Evolutionary conservation across 2,329 filamentous ascomycete species (phyloP), one percentile per base, ranked within the genome.

Genomic region (Paracorniculantispora psalliotae): DNA sequence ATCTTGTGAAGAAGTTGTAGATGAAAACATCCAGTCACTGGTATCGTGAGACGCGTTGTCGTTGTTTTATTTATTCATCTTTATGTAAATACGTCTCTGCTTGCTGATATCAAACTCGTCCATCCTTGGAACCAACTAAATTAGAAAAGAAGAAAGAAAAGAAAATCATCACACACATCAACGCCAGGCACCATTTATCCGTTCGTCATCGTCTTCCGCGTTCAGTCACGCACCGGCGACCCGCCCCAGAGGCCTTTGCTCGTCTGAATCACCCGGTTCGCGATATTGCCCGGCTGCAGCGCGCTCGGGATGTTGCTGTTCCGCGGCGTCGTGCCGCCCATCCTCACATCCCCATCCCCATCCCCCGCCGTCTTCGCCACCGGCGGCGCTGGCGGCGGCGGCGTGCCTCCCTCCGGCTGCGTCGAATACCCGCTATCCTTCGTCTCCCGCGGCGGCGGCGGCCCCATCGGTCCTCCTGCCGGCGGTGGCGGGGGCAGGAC

Each of bases 221-320:
- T 48, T 62, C 65, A 71, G 56, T 69, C 65, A 52, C 66, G 66
- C 52, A 67, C 58, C 21, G 68, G 61, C 17, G 69, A 63, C 8
- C 69, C 72, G 47, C 72, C 81, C 85, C 85, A 88, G 59, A 88
- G 71, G 1, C 85, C 85, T 65, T 83, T 86, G 37, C 81, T 84
- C 28, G 84, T 86, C 71, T 87, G 83, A n/a, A 85, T 73, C 15
- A 86, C 77, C 63, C 77, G 79, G 70, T 84, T 85, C 50, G 74
- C 79, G 63, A 77, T 73, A 61, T 77, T 79, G 19, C 84, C 83
- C 0, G 82, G 82, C 63, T 81, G 76, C 67, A 86, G 68, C 61
- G 76, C 79, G 51, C 79, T 69, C 7, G 84, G 83, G 25, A 84
- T 72, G 15, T 66, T 66, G 54, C 54, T 30, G 30, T n/a, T 30